phyloP scores from a whole-genome alignment of 768 basidiomycete genomes.

The Suillus ampliporus region DNA sequence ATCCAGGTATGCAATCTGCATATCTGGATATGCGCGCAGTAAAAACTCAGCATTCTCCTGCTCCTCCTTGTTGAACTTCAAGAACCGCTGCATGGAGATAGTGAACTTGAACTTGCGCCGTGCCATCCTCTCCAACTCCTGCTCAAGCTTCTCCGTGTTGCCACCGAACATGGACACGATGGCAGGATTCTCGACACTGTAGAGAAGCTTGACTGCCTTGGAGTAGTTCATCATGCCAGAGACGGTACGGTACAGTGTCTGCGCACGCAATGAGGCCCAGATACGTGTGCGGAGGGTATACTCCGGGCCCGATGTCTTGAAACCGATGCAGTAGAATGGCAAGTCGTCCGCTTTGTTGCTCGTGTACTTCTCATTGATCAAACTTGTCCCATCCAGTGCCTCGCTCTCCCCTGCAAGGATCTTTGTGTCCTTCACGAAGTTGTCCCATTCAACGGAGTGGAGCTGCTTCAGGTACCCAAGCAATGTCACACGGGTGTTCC shows the following conservation, averaged over 20 bases:
- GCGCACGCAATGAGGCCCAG: constrained; percentile 97
- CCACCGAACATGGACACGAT: constrained; percentile 96
- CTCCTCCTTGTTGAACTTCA: constrained; percentile 99
- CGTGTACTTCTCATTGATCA: constrained; percentile 71
- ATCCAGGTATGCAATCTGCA: constrained; percentile 98
- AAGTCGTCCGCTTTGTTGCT: constrained; percentile 83
- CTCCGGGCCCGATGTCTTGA: constrained; percentile 98
- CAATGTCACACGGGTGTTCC: constrained; percentile 94
- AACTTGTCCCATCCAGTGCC: constrained; percentile 47
- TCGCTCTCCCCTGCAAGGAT: constrained; percentile 93
- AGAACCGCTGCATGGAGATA: constrained; percentile 98
- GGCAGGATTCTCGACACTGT: constrained; percentile 98
- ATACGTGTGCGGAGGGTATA: constrained; percentile 99
- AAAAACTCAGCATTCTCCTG: constrained; percentile 98
- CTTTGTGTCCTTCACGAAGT: constrained; percentile 99
- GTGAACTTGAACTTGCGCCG: constrained; percentile 98
- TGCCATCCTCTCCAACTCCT: constrained; percentile 96
- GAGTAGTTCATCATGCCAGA: constrained; percentile 99
- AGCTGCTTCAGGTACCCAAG: constrained; percentile 98
- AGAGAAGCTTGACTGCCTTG: constrained; percentile 98
- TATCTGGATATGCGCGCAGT: constrained; percentile 95
- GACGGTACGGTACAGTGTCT: constrained; percentile 98
- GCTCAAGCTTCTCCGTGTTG: constrained; percentile 94
- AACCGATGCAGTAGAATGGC: constrained; percentile 99
- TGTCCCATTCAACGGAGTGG: constrained; percentile 99